These are phyloP conservation scores for Epichloe festucae DNA, from an alignment of 2,329 filamentous ascomycete species.

Conservation along the genomic window DNA sequence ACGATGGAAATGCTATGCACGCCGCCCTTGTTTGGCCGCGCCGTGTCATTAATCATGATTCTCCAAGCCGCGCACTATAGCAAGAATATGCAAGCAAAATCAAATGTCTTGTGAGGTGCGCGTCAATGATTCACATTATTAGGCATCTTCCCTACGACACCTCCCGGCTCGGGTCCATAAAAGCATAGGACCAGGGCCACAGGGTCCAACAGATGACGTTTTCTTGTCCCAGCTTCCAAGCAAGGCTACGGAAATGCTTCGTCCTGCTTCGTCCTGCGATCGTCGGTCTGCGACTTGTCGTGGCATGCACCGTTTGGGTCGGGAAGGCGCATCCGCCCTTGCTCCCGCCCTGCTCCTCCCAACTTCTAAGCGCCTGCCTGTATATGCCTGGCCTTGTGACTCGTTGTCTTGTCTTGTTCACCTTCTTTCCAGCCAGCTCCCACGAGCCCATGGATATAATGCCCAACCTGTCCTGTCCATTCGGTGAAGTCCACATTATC, in stretches of 20 bases:
- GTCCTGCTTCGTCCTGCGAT: not conserved
- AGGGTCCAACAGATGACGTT: slow-evolving; percentile 1
- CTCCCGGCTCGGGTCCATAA: not conserved
- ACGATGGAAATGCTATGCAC: not conserved
- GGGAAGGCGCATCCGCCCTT: not conserved
- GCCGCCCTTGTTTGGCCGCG: not conserved
- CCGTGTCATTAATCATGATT: not conserved
- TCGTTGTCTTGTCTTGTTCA: not conserved
- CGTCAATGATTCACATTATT: not conserved
- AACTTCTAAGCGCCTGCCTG: not conserved
- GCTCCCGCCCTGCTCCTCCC: not conserved
- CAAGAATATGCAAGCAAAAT: not conserved
- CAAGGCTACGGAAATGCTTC: no score
- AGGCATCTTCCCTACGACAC: not conserved
- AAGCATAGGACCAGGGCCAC: not conserved
- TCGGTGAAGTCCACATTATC: not conserved
- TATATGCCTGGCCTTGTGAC: no score
- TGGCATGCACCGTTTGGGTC: not conserved
- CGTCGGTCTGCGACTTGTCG: not conserved
- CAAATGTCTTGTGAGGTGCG: not conserved
- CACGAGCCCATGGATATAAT: not conserved
- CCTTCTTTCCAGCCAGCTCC: not conserved
- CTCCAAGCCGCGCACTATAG: not conserved
- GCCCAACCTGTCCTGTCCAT: not conserved
- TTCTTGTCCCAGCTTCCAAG: not conserved